A percentile compares a stretch with the other conserved stretches of the same genome.
These are phyloP conservation scores for Racocetra persica DNA, from an alignment of 371 early-diverging fungal genomes.

Conservation along the genomic window DNA sequence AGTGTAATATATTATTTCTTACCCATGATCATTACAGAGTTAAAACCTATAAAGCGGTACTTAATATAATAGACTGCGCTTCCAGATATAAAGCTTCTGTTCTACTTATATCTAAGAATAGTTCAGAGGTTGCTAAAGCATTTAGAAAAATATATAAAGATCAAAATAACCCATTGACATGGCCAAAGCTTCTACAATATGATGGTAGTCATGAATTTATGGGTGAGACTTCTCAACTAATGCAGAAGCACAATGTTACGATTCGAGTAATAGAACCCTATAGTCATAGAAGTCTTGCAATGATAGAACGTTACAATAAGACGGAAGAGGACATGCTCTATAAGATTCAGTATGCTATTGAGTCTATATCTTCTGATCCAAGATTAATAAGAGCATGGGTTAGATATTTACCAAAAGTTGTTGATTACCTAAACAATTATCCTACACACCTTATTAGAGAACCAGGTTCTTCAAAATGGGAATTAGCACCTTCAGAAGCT, in stretches of 20 bases:
- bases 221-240: slow-evolving; percentile 8
- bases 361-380: slow-evolving; percentile 1
- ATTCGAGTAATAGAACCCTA: slow-evolving; percentile 37
- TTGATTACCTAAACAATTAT: slow-evolving; percentile 17
- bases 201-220: slow-evolving; percentile 34
- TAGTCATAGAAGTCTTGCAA: slow-evolving; percentile 34
- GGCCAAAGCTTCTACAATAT: slow-evolving; percentile 26
- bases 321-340: slow-evolving; percentile 25
- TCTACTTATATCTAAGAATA: slow-evolving; percentile 26
- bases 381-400: slow-evolving; percentile 1
- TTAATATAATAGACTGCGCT: slow-evolving; percentile 26
- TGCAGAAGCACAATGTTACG: slow-evolving; percentile 11
- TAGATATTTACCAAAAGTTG: slow-evolving; percentile 19
- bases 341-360: neutral
- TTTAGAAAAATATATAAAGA: slow-evolving; percentile 31
- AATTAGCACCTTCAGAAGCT: slow-evolving; percentile 38
- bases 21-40: slow-evolving; percentile 19
- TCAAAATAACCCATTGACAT: slow-evolving; percentile 36
- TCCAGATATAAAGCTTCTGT: slow-evolving; percentile 11
- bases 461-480: slow-evolving; percentile 32
- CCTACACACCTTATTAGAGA: slow-evolving; percentile 36
- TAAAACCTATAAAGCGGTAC: slow-evolving; percentile 25
- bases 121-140: slow-evolving; percentile 12
- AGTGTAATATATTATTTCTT: slow-evolving; percentile 8
- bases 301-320: slow-evolving; percentile 33